A percentile compares a stretch with the other conserved stretches of the same genome.
Evolutionary conservation across 228 moss, liverwort and hornwort species (phyloP).

Genomic region (Sphagnum fallax): DNA sequence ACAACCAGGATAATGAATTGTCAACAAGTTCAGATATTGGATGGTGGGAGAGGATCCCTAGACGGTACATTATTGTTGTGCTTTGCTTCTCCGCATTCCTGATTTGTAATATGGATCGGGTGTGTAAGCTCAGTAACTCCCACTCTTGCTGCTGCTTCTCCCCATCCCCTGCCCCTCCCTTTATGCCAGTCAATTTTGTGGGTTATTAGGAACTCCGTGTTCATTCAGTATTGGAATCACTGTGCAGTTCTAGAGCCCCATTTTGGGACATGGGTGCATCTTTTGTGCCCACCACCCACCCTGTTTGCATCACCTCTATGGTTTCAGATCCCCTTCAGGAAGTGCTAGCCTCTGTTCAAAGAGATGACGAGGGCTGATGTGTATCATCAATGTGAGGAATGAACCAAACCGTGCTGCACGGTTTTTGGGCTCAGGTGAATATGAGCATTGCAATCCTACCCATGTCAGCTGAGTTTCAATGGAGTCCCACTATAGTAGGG

Average conservation of each 20-base stretch:
- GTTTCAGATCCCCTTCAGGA: not conserved
- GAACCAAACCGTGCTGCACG: not conserved
- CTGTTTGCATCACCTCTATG: not conserved
- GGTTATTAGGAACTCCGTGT: too few relatives aligned
- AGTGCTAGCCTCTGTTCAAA: not conserved
- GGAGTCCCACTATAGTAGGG: slow-evolving; percentile 85
- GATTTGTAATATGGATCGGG: slow-evolving; percentile 99
- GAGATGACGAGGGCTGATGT: not conserved
- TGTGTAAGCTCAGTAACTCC: slow-evolving; percentile 10
- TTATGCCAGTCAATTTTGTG: too few relatives aligned
- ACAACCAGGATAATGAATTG: slow-evolving; percentile 2
- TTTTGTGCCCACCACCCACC: too few relatives aligned
- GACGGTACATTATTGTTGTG: slow-evolving; percentile 72
- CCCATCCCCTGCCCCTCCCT: too few relatives aligned
- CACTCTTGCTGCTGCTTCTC: too few relatives aligned
- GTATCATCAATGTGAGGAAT: not conserved
- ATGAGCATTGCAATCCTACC: slow-evolving; percentile 99
- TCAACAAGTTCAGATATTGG: slow-evolving; percentile 1
- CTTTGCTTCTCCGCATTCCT: slow-evolving; percentile 91
- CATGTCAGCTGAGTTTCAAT: slow-evolving; percentile 82
- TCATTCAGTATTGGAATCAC: not conserved
- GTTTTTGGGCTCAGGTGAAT: slow-evolving; percentile 54
- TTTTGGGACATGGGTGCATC: not conserved
- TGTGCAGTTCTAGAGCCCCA: not conserved
- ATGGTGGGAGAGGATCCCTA: slow-evolving; percentile 52